A percentile compares a stretch with the other conserved stretches of the same genome.
These are phyloP conservation scores for Solanum arcanum DNA, from an alignment of 257 asterid genomes.

Conservation along the genomic window DNA sequence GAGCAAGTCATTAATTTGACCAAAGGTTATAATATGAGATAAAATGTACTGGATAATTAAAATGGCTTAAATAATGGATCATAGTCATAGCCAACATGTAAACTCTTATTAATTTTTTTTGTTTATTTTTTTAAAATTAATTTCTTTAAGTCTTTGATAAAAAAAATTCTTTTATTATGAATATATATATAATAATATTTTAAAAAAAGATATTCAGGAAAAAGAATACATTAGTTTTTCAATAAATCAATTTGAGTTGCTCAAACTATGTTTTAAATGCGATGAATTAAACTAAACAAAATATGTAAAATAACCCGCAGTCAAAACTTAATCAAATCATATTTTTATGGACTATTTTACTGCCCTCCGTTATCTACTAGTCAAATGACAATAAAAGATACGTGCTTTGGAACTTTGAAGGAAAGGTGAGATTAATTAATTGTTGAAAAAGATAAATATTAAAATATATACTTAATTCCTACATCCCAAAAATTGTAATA, in stretches of 20 bases:
- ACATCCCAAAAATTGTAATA: background rate
- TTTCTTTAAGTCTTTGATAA: background rate
- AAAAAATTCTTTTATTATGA: background rate
- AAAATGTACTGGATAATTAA: background rate
- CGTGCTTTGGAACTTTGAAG: background rate
- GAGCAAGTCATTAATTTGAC: background rate
- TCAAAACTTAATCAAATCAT: background rate
- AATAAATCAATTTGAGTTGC: background rate
- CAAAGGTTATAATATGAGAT: background rate
- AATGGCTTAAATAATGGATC: too few species aligned
- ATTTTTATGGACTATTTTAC: background rate
- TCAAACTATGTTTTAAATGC: background rate
- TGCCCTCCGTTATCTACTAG: background rate
- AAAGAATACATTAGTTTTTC: background rate
- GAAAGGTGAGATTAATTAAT: background rate
- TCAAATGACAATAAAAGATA: background rate
- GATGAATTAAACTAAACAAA: background rate
- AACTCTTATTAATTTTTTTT: background rate
- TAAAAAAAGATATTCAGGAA: too few species aligned
- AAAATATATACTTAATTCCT: background rate
- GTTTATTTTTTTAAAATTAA: background rate
- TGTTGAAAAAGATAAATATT: background rate
- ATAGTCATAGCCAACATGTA: too few species aligned
- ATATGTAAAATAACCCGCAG: background rate
- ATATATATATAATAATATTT: background rate